Evolutionary conservation across 2,329 filamentous ascomycete species (phyloP).

Genomic region (Talaromyces sp.): DNA sequence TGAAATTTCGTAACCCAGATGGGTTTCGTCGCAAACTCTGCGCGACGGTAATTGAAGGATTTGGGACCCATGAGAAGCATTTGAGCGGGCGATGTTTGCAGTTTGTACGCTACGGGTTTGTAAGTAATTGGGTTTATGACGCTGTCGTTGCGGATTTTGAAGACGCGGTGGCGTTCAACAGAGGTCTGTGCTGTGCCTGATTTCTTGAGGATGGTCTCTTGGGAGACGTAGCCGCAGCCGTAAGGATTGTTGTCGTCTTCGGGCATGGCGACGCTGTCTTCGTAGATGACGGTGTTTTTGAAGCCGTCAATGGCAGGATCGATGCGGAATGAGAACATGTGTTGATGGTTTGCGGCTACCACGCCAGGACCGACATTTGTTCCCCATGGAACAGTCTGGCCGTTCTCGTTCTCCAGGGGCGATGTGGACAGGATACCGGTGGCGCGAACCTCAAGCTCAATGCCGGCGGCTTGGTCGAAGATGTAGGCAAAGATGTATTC

Average conservation of each 20-base stretch:
- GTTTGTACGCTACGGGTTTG: slow-evolving; percentile 55
- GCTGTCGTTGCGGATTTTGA: slow-evolving; percentile 57
- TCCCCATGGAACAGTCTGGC: slow-evolving; percentile 61
- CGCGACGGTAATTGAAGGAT: slow-evolving; percentile 50
- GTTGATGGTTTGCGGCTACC: slow-evolving; percentile 67
- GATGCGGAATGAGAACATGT: slow-evolving; percentile 66
- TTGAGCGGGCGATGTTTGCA: slow-evolving; percentile 52
- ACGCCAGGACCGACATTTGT: slow-evolving; percentile 68
- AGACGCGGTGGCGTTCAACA: slow-evolving; percentile 49
- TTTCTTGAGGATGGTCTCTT: slow-evolving; percentile 49
- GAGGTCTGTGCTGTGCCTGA: slow-evolving; percentile 48
- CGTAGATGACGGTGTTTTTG: slow-evolving; percentile 53
- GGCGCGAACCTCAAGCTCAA: slow-evolving; percentile 66
- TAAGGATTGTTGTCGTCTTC: slow-evolving; percentile 53
- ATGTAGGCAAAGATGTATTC: slow-evolving; percentile 71
- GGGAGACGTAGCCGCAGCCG: slow-evolving; percentile 55
- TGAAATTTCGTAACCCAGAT: slow-evolving; percentile 54
- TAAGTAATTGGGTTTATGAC: slow-evolving; percentile 54
- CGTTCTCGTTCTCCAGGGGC: slow-evolving; percentile 60
- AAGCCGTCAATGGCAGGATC: slow-evolving; percentile 59
- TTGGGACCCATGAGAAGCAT: slow-evolving; percentile 55
- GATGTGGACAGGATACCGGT: slow-evolving; percentile 66
- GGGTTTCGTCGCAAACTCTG: slow-evolving; percentile 56
- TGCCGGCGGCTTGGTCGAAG: slow-evolving; percentile 67
- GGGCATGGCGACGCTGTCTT: slow-evolving; percentile 58